A percentile compares a stretch with the other conserved stretches of the same genome.
Evolutionary conservation across 306 rosid genomes (phyloP).

Genomic region (Pyrus bretschneideri): DNA sequence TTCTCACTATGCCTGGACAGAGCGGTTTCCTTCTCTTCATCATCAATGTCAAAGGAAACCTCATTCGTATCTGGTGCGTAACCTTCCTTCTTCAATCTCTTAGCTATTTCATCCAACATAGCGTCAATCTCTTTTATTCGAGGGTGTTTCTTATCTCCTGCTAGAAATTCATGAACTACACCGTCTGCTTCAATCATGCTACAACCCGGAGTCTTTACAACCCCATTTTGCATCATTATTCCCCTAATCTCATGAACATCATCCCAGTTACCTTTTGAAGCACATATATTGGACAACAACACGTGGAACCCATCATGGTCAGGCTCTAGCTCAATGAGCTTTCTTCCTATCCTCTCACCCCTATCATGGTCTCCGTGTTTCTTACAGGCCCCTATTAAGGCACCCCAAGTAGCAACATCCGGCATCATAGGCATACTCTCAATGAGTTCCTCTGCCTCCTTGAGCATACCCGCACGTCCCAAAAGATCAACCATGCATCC

Average conservation of each 20-base stretch:
- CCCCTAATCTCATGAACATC: constrained; percentile 61
- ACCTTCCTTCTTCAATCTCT: constrained; percentile 63
- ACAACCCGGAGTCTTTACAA: constrained; percentile 76
- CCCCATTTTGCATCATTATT: constrained; percentile 50
- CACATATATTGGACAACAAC: constrained; percentile 65
- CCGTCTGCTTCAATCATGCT: constrained; percentile 77
- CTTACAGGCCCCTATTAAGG: constrained; percentile 74
- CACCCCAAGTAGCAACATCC: constrained; percentile 84
- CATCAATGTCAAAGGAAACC: constrained; percentile 68
- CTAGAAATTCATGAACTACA: constrained; percentile 59
- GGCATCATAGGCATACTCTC: constrained; percentile 70
- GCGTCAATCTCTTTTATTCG: constrained; percentile 45
- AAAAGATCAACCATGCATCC: constrained; percentile 89
- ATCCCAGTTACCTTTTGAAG: constrained; percentile 75
- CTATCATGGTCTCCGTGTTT: constrained; percentile 56
- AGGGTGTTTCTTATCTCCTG: constrained; percentile 71
- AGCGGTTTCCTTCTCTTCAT: constrained; percentile 72
- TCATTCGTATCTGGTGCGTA: constrained; percentile 56
- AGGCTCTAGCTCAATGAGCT: constrained; percentile 68
- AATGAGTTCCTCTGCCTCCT: constrained; percentile 72
- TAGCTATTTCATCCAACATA: constrained; percentile 56
- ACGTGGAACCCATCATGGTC: constrained; percentile 78
- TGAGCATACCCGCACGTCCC: constrained; percentile 76
- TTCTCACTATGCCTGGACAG: constrained; percentile 69
- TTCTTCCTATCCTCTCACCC: constrained; percentile 73